Evolutionary conservation across 257 asterid genomes (phyloP).

Genomic region (Solanum boliviense): DNA sequence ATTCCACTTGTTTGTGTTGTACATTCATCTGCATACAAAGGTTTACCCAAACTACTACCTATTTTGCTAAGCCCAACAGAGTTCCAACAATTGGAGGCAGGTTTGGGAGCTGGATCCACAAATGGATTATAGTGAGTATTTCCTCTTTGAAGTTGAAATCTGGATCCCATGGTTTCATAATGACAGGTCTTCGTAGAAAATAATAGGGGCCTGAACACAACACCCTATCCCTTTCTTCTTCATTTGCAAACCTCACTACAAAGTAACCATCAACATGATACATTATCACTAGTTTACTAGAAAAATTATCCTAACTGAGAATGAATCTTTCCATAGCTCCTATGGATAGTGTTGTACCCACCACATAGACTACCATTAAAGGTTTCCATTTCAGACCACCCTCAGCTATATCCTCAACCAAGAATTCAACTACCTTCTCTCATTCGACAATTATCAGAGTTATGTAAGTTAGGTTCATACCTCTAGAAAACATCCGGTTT

Average conservation of each 20-base stretch:
- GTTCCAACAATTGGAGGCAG: not conserved
- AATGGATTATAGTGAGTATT: too few species aligned
- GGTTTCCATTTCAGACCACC: not conserved
- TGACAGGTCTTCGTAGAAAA: not conserved
- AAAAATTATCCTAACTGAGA: not conserved
- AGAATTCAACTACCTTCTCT: not conserved
- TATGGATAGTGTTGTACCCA: not conserved
- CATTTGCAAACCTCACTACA: not conserved
- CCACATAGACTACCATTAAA: not conserved
- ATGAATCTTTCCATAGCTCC: not conserved
- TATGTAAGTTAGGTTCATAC: not conserved
- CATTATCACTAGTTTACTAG: not conserved
- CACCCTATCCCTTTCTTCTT: not conserved
- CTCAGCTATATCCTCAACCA: not conserved
- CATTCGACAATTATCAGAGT: not conserved
- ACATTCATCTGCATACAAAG: not conserved
- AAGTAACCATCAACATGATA: not conserved
- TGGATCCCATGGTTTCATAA: not conserved
- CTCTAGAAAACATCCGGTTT: not conserved
- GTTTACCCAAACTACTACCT: too few species aligned
- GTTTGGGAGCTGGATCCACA: not conserved
- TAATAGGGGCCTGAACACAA: not conserved
- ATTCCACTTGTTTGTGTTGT: not conserved
- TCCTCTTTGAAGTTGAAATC: not conserved
- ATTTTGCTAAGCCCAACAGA: not conserved